Percentiles rank a stretch among this genome's conserved stretches.
Evolutionary conservation across 768 basidiomycete genomes (phyloP).

Genomic region (Boletus sp.): DNA sequence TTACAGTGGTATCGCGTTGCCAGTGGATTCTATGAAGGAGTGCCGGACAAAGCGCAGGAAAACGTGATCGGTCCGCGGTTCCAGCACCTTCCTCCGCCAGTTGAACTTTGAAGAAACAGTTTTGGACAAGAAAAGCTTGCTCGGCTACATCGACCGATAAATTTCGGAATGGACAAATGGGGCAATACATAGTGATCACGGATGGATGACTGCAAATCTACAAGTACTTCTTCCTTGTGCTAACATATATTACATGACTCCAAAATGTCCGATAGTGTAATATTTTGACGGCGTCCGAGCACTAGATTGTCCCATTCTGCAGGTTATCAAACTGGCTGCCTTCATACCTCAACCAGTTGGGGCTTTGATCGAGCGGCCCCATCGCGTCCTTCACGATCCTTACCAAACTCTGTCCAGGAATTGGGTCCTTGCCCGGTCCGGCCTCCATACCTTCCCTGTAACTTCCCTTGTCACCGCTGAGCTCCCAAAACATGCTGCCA

Average conservation of each 20-base stretch:
- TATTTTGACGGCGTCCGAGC: neutral
- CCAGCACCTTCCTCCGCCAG: neutral
- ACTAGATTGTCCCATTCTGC: constrained; percentile 56
- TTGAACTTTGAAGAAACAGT: neutral
- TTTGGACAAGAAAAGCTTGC: too few relatives aligned
- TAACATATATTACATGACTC: constrained; percentile 2
- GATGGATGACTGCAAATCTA: neutral
- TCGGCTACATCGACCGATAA: neutral
- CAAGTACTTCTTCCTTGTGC: neutral
- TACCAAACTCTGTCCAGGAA: constrained; percentile 70
- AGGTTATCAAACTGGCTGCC: constrained; percentile 80
- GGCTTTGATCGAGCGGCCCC: constrained; percentile 63
- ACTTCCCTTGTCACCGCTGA: constrained; percentile 81
- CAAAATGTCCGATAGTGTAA: neutral
- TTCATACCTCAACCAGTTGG: constrained; percentile 84
- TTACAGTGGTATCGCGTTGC: constrained; percentile 11
- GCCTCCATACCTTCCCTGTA: constrained; percentile 69
- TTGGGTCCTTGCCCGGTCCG: constrained; percentile 71
- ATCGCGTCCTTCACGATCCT: constrained; percentile 75
- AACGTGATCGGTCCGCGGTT: neutral
- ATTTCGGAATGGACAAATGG: constrained; percentile 7
- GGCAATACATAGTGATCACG: neutral
- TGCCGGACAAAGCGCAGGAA: neutral
- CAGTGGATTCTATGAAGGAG: neutral
- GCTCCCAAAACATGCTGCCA: constrained; percentile 95